Evolutionary conservation across 352 stramenopile genomes (phyloP), one percentile per base, ranked within the genome.

Genomic region (Phytophthora citricola): DNA sequence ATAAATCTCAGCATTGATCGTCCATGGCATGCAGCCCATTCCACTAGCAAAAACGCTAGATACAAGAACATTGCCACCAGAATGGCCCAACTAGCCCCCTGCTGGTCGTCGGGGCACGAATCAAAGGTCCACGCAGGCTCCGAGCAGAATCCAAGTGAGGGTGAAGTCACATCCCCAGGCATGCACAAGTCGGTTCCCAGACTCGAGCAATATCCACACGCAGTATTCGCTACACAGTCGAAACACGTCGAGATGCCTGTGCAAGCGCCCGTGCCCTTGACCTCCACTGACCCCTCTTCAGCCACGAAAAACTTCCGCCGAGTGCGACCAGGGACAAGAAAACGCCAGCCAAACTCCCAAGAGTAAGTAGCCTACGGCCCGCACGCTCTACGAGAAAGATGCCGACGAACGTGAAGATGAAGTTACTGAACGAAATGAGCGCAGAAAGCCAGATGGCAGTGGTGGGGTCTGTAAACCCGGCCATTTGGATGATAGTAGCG

Each of bases 1-100:
- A 70, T 97, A 99, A 65, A 98, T 98, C 75, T 99, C 96, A 29
- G 89, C 87, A 68, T 98, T 98, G 60, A 99, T 95, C 1, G 92
- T 98, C 95, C 95, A 99, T 1, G 96, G 94, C 76, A 98, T 91
- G 29, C 79, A 89, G 5, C 87, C 87, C 84, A 94, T 93, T 54
- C 84, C 87, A 45, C 79, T 89, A 12, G 84, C 87, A 56, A 94
- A 53, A 71, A 92, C 4, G 84, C 84, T 3, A 94, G 54, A 67
- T 90, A 94, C 43, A 90, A 44, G 58, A 94, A 93, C 15, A 94
- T 62, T 49, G 76, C 63, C 10, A 81, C 47, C 27, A 94, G 51
- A 45, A 92, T 94, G 17, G 85, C 58, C 62, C 54, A 84, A 1
- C 86, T 83, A 4, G 73, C 59, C 0, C 41, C 32, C 4, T 58